Evolutionary conservation across 495 filamentous ascomycete genomes (phyloP), one percentile per base, ranked within the genome.

Genomic region (Geopyxis carbonaria): DNA sequence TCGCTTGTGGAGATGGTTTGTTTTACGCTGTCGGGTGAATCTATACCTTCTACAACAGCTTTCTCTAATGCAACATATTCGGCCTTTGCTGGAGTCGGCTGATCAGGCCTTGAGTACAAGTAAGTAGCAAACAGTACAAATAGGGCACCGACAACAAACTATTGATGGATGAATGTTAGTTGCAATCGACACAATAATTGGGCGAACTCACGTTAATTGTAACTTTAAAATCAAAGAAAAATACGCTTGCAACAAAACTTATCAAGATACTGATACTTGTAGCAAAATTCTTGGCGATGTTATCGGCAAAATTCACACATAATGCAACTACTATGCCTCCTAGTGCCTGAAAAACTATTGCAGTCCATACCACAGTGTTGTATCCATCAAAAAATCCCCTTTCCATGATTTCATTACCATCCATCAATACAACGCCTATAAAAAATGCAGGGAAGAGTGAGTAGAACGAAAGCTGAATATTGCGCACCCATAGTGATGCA

Each of bases 371-470:
- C 20, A 86, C 66, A 62, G 68, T 70, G 58, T 87, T 93, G 61
- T 95, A 97, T 5, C 89, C 89, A 14, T 77, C 77, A 51, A 95
- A 94, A 57, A 95, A 82, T 4, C 89, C 86, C 48, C 79, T 70
- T 54, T 73, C 71, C 15, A 77, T 69, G 41, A 97, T 85, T 38
- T 78, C 72, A 40, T 73, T 71, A 8, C 89, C 89, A 50, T 97
- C 89, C 38, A 80, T 78, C 52, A 80, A 76, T 2, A 92, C 59
- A 4, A 97, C 78, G 0, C 85, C 87, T 42, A 92, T 68, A 45
- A 93, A 74, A 0, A 93, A 61, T 1, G 85, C 80, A 0, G 84
- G 78, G 47, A 93, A 81, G 4, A 94, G 61, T 3, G 84, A 91
- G 59, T 91, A 94, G 50, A 94, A 76, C 0, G 84, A 80, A 18